Base-by-base conservation (phyloP, 2,329 filamentous ascomycete species). In the Sclerotinia glacialis region DNA sequence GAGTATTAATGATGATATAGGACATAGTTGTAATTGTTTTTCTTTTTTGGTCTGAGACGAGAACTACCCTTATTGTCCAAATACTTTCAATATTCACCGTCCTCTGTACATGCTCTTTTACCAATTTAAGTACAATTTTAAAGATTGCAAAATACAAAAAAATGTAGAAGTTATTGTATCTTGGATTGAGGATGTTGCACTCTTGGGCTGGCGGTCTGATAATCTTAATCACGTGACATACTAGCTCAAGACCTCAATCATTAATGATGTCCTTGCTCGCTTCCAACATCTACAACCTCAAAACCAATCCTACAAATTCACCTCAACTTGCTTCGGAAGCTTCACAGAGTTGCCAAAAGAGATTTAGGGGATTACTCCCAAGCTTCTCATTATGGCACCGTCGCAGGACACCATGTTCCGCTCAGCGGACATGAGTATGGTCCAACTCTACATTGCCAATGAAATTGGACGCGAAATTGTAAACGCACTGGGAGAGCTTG, bases 341-440 rank as follows among this genome's bases (percentile, higher is more conserved):
- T 70, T 67, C 65, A 65, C 66, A 52, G 42, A 64, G 62, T 65
- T 68, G 72, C 73, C 61, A 63, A 50, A 68, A 66, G 58, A 69
- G 61, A 67, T 49, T 50, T 47, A 46, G 67, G 71, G 70, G 64
- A 55, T 65, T 28, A 14, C 12, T 70, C 68, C 65, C 62, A 61
- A 67, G 68, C 67, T 69, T 67, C 67, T 71, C 69, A 63, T 72
- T 71, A 90, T 89, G 87, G 86, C 86, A 79, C 82, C 84, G 73
- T 80, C 82, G 78, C 82, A 92, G 82, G 93, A 98, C 82, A 97
- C 93, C 80, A 91, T 97, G 83, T 98, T 99, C 89, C 94, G 96
- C 86, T 99, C 95, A 78, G 92, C 93, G 91, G 92, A 97, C 81
- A 99, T 99, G 95, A 97, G 93, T 85, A 90, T 99, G 89, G 96